Percentiles rank a stretch among this genome's conserved stretches.
phyloP scores from a whole-genome alignment of 139 green algal species.

The Asterochloris erici region DNA sequence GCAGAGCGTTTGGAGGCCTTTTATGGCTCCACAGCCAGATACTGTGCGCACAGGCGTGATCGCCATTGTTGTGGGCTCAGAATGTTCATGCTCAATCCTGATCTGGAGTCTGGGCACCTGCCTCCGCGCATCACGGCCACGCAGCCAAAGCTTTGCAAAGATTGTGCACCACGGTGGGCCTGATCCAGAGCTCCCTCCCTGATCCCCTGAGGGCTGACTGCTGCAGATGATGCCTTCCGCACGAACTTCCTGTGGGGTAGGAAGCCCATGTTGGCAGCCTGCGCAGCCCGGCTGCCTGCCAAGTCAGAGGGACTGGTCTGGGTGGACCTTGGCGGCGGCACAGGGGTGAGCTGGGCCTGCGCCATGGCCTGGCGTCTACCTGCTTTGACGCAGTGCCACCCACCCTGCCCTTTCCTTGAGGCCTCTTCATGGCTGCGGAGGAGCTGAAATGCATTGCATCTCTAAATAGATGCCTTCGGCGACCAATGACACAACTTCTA shows the following conservation, averaged over 20 bases:
- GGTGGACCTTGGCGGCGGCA: constrained; percentile 93
- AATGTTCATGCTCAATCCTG: background rate
- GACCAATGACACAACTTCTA: background rate
- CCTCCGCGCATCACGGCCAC: background rate
- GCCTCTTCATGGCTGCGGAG: background rate
- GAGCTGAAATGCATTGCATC: background rate
- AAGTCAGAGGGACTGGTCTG: constrained; percentile 74
- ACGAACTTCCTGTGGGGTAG: constrained; percentile 92
- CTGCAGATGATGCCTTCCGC: constrained; percentile 93
- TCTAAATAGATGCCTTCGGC: background rate
- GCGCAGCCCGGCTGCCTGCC: constrained; percentile 70
- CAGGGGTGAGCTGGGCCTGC: constrained; percentile 52
- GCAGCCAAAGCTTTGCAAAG: background rate
- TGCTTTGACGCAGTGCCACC: too few species aligned
- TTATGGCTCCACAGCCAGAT: constrained; percentile 74
- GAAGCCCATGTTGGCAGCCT: constrained; percentile 86
- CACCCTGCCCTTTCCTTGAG: too few species aligned
- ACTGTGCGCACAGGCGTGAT: constrained; percentile 38
- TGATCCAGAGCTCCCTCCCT: background rate
- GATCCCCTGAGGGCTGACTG: constrained; percentile 1
- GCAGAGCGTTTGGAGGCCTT: constrained; percentile 80
- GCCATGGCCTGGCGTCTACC: too few species aligned
- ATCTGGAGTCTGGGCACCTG: background rate
- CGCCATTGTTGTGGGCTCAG: background rate
- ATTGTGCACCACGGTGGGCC: background rate